Evolutionary conservation across 2,329 filamentous ascomycete species (phyloP), one percentile per base, ranked within the genome.

Genomic region (Dactylellina cionopaga): DNA sequence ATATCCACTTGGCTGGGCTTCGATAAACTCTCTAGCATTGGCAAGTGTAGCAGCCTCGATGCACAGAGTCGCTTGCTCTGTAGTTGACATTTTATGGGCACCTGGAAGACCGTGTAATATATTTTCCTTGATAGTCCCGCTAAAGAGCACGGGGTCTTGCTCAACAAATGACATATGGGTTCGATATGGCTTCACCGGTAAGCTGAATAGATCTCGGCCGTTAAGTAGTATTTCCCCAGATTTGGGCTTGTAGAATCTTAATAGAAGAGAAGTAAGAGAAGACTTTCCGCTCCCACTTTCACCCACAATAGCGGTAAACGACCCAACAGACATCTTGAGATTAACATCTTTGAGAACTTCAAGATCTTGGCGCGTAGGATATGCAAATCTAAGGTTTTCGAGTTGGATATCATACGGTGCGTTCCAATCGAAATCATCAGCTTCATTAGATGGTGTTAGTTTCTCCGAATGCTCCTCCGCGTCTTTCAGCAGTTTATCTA

Each of bases 91-190:
- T 84, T 81, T 3, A 89, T 79, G 0, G 0, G 83, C 83, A 75
- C 82, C 83, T 39, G 85, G 77, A 29, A 83, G 79, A 15, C 84
- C 84, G 41, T 85, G 83, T 7, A 81, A 82, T 59, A 85, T 85
- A 59, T 84, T 87, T 69, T 83, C 83, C 24, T 84, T 79, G 31
- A 85, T 82, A 2, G 86, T 86, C 22, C 87, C 85, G 76, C 88
- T 88, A 79, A 90, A 90, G 0, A 90, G 81, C 60, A 89, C 88
- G 0, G 88, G 87, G 64, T 90, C 88, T 76, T 90, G 88, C 65
- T 89, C 86, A 3, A 90, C 88, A 5, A 90, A 81, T 0, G 87
- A 86, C 60, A 90, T 88, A 27, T 83, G 79, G 2, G 80, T 80
- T 33, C 86, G 82, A 79, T 86, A 86, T 59, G 62, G 73, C 60